These are phyloP conservation scores for Cladosporium sp. DNA, from an alignment of 2,329 filamentous ascomycete genomes.

Conservation along the genomic window DNA sequence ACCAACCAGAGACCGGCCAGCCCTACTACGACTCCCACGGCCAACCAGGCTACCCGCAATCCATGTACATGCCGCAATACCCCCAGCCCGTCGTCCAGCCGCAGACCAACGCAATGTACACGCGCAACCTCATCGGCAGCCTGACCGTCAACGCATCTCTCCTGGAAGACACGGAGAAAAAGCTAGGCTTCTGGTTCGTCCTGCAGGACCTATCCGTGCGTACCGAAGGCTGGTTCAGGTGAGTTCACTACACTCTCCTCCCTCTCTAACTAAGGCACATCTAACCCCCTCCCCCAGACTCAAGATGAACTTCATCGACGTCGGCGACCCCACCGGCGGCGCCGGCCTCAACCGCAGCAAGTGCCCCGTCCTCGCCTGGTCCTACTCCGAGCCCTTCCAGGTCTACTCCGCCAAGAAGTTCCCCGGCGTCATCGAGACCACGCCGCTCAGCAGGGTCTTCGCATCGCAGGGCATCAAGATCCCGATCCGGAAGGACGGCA, in stretches of 20 bases:
- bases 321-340: constrained; percentile 33
- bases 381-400: constrained; percentile 83
- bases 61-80: constrained; percentile 17
- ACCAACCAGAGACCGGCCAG: constrained; percentile 16
- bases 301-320: constrained; percentile 77
- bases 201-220: constrained; percentile 91
- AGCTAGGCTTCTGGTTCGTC: constrained; percentile 93
- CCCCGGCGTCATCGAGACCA: constrained; percentile 93
- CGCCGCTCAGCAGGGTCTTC: constrained; percentile 83
- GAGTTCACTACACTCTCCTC: constrained; percentile 69
- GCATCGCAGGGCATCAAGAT: constrained; percentile 94
- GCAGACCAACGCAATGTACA: constrained; percentile 68
- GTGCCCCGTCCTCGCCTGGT: constrained; percentile 75
- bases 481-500: constrained; percentile 78
- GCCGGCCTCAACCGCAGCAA: constrained; percentile 62
- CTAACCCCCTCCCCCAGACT: constrained; percentile 27
- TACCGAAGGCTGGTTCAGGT: constrained; percentile 81
- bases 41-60: constrained; percentile 3
- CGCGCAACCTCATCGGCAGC: constrained; percentile 88
- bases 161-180: constrained; percentile 69
- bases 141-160: constrained; percentile 82
- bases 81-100: constrained; percentile 17
- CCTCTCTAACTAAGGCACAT: constrained; percentile 32
- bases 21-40: constrained; percentile 19
- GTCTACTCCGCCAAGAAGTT: constrained; percentile 98